phyloP scores from a whole-genome alignment of 1,139 yeast species.

The Diutina catenulata region DNA sequence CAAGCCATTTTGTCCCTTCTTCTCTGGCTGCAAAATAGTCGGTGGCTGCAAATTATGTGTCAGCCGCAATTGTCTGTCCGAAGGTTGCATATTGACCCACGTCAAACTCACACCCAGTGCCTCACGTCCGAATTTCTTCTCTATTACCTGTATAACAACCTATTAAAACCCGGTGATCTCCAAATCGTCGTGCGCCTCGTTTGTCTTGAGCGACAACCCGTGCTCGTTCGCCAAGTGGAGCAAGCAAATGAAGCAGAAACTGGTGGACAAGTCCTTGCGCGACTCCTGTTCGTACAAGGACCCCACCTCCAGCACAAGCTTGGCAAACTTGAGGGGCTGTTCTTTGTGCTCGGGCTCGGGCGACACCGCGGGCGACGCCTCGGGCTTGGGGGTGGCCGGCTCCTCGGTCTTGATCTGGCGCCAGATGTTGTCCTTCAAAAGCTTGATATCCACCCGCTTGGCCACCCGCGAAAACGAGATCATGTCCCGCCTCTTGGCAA shows the following conservation, averaged over 20 bases:
- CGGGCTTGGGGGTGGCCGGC: conserved; percentile 5
- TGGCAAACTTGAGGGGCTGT: conserved; percentile 24
- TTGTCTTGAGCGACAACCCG: conserved; percentile 53
- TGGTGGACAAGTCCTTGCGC: conserved; percentile 59
- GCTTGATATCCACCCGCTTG: conserved; percentile 72
- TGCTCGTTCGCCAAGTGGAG: conserved; percentile 86
- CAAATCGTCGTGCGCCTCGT: conserved; percentile 46
- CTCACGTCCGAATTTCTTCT: too few relatives aligned
- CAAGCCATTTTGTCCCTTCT: too few relatives aligned
- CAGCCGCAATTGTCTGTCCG: too few relatives aligned
- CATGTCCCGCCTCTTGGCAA: neutral
- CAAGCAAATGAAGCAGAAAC: conserved; percentile 78
- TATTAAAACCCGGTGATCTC: conserved; percentile 28
- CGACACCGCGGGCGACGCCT: neutral
- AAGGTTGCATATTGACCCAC: too few relatives aligned
- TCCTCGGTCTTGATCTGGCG: conserved; percentile 27
- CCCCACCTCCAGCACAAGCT: conserved; percentile 37
- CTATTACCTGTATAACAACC: too few relatives aligned
- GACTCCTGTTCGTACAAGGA: conserved; percentile 37
- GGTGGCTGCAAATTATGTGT: too few relatives aligned
- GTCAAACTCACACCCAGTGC: too few relatives aligned
- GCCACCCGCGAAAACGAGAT: conserved; percentile 63
- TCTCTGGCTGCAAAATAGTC: too few relatives aligned
- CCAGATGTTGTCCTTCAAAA: conserved; percentile 80
- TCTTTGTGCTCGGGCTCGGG: neutral